A percentile compares a stretch with the other conserved stretches of the same genome.
These are phyloP conservation scores for Hansenula lynferdii DNA, from an alignment of 1,139 yeast species.

Conservation along the genomic window DNA sequence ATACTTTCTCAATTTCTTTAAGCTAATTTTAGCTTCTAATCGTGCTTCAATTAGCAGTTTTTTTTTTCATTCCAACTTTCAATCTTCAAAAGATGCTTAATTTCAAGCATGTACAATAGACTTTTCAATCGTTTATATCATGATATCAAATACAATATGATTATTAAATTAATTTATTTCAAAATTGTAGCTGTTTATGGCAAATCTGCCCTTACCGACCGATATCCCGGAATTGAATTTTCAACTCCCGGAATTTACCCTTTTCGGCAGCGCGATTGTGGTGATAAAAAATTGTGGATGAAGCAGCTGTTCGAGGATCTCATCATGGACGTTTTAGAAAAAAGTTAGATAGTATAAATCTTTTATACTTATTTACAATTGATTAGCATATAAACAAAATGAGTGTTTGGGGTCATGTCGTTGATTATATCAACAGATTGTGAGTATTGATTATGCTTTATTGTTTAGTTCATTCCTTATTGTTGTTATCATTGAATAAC, in stretches of 20 bases:
- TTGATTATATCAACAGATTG: slow-evolving; percentile 25
- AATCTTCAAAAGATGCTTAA: too few species aligned
- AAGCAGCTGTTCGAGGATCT: neutral
- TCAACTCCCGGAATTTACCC: neutral
- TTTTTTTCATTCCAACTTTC: too few species aligned
- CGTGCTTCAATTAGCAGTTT: too few species aligned
- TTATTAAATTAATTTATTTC: neutral
- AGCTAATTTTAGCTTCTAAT: too few species aligned
- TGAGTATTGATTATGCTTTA: neutral
- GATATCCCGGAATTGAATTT: neutral
- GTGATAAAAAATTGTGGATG: slow-evolving; percentile 1
- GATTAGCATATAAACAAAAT: neutral
- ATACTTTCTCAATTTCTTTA: too few species aligned
- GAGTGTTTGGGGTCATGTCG: slow-evolving; percentile 24
- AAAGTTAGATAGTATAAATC: neutral
- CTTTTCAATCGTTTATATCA: too few species aligned
- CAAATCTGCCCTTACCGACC: too few species aligned
- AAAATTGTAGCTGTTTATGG: too few species aligned
- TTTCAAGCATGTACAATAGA: too few species aligned
- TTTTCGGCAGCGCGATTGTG: neutral
- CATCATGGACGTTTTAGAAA: neutral
- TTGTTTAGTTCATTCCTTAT: neutral
- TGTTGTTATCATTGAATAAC: neutral
- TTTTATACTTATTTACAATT: neutral
- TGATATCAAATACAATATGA: too few species aligned